Conservation (phyloP, 257 asterid genomes). For the Echium plantagineum region DNA sequence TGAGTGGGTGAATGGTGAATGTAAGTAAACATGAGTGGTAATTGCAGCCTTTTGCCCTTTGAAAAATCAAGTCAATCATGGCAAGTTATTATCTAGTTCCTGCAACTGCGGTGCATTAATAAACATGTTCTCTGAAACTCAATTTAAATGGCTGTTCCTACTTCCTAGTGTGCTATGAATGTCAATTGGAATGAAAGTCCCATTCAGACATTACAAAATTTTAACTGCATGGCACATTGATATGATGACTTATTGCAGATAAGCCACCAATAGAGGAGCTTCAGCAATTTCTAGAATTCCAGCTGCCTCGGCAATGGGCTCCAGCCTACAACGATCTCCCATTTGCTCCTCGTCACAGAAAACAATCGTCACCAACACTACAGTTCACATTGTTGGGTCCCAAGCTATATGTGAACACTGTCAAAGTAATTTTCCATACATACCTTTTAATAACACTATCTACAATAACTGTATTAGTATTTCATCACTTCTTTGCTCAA, state of each 20-base stretch:
- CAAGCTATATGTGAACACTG: constrained; percentile 78
- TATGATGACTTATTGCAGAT: constrained; percentile 33
- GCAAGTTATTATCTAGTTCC: background rate
- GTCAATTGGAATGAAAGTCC: background rate
- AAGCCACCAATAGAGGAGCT: constrained; percentile 92
- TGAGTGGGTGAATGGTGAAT: no score
- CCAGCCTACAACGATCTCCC: constrained; percentile 87
- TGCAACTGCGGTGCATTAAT: background rate
- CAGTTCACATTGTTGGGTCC: constrained; percentile 82
- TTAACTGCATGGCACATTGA: constrained; percentile 6
- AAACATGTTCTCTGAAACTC: background rate
- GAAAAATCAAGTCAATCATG: background rate
- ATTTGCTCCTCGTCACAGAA: constrained; percentile 60
- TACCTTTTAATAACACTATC: background rate
- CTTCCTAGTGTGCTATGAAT: background rate
- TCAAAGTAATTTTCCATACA: constrained; percentile 32
- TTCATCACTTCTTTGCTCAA: background rate
- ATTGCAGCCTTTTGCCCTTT: background rate
- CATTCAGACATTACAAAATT: background rate
- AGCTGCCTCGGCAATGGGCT: constrained; percentile 92
- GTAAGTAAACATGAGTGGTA: no score
- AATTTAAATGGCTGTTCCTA: background rate
- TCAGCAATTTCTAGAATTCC: constrained; percentile 75
- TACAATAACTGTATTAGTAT: background rate
- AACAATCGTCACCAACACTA: constrained; percentile 69